These are phyloP conservation scores for Corymbia maculata DNA, from an alignment of 345 rosid genomes.

Conservation along the genomic window DNA sequence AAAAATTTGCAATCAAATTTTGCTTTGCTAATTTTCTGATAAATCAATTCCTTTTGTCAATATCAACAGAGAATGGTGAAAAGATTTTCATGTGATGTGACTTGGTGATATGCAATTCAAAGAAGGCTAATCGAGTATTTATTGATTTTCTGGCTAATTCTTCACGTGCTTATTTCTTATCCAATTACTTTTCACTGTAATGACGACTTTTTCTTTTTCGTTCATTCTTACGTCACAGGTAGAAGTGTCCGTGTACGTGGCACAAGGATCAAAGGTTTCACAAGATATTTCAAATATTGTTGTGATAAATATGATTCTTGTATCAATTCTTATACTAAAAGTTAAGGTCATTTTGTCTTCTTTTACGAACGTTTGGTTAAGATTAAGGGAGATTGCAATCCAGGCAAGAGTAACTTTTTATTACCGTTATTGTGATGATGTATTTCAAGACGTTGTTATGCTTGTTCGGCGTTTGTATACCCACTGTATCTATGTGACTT, in stretches of 20 bases:
- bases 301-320: neutral
- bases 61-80: neutral
- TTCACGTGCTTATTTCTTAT: neutral
- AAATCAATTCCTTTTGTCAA: neutral
- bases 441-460: neutral
- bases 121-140: neutral
- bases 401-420: neutral
- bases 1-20: neutral
- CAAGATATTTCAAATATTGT: neutral
- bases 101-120: neutral
- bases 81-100: neutral
- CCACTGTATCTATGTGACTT: neutral
- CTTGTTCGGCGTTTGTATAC: neutral
- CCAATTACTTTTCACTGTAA: neutral
- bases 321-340: neutral
- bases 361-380: rapidly evolving
- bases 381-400: neutral
- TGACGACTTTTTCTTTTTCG: neutral
- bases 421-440: neutral
- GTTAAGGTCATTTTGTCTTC: neutral
- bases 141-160: neutral
- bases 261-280: neutral
- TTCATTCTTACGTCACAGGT: neutral
- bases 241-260: neutral
- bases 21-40: neutral